These are phyloP conservation scores for Colletotrichum euphorbiae DNA, from an alignment of 2,329 filamentous ascomycete species.

Conservation along the genomic window DNA sequence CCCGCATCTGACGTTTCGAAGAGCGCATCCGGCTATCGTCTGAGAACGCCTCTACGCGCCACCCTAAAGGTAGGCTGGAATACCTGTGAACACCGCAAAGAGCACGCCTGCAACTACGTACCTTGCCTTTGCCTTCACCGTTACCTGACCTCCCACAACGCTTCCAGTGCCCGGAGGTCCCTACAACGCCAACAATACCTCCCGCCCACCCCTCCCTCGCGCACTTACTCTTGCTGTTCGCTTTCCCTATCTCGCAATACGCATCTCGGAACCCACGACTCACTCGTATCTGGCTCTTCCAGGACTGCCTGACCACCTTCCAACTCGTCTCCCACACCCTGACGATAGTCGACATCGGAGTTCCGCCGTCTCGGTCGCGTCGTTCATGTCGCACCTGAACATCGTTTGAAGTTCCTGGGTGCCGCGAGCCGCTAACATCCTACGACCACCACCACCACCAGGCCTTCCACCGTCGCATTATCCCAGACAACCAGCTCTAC, in stretches of 20 bases:
- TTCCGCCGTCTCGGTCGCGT: constrained; percentile 14
- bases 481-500: constrained; percentile 30
- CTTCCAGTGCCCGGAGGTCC: neutral
- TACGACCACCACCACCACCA: constrained; percentile 11
- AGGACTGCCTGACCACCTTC: constrained; percentile 6
- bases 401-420: constrained; percentile 19
- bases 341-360: constrained; percentile 29
- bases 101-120: constrained; percentile 12
- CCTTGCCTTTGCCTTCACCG: neutral
- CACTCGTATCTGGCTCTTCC: constrained; percentile 22
- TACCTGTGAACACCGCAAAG: constrained; percentile 18
- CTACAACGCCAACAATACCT: constrained; percentile 12
- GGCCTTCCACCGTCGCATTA: constrained; percentile 26
- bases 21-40: constrained; percentile 38
- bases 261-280: constrained; percentile 17
- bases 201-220: constrained; percentile 6
- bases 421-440: constrained; percentile 20
- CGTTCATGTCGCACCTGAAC: constrained; percentile 31
- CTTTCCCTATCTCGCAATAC: constrained; percentile 18
- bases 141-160: neutral
- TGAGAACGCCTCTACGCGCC: constrained; percentile 37
- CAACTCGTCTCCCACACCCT: constrained; percentile 7
- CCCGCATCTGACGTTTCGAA: constrained; percentile 38
- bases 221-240: neutral
- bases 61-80: constrained; percentile 11